Evolutionary conservation across 2,329 filamentous ascomycete species (phyloP).

Genomic region (Exserohilum turcica): DNA sequence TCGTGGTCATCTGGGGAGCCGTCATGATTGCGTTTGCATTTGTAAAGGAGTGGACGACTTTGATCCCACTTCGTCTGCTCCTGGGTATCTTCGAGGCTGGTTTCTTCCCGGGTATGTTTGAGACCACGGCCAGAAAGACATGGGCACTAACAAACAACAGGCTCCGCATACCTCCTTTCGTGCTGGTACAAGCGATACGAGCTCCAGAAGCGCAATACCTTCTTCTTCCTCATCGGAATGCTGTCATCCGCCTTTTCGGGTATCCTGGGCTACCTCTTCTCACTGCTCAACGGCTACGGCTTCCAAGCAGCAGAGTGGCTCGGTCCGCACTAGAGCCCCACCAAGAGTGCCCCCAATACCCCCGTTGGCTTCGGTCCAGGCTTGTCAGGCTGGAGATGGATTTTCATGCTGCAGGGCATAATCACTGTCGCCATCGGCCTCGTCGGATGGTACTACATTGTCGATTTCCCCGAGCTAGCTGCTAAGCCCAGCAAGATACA

Average conservation of each 20-base stretch:
- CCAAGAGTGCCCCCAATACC: slow-evolving; percentile 28
- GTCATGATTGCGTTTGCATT: slow-evolving; percentile 34
- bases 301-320: slow-evolving; percentile 31
- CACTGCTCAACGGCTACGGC: slow-evolving; percentile 56
- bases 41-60: slow-evolving; percentile 31
- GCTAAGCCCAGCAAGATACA: slow-evolving; percentile 22
- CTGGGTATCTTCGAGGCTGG: slow-evolving; percentile 36
- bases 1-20: slow-evolving; percentile 30
- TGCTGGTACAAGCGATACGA: slow-evolving; percentile 66
- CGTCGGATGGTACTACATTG: slow-evolving; percentile 31
- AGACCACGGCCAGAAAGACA: not conserved
- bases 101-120: slow-evolving; percentile 31
- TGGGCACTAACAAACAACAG: slow-evolving; percentile 10
- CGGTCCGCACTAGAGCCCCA: slow-evolving; percentile 40
- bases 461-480: slow-evolving; percentile 36
- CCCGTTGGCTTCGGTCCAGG: slow-evolving; percentile 39
- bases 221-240: slow-evolving; percentile 56
- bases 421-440: slow-evolving; percentile 28
- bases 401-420: slow-evolving; percentile 33
- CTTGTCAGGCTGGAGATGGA: slow-evolving; percentile 36
- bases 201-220: slow-evolving; percentile 59
- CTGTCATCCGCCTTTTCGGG: slow-evolving; percentile 32
- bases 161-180: slow-evolving; percentile 57
- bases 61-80: slow-evolving; percentile 29
- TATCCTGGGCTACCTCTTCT: slow-evolving; percentile 45